phyloP scores from a whole-genome alignment of 2,329 filamentous ascomycete genomes.

The Myriosclerotinia duriaeana region DNA sequence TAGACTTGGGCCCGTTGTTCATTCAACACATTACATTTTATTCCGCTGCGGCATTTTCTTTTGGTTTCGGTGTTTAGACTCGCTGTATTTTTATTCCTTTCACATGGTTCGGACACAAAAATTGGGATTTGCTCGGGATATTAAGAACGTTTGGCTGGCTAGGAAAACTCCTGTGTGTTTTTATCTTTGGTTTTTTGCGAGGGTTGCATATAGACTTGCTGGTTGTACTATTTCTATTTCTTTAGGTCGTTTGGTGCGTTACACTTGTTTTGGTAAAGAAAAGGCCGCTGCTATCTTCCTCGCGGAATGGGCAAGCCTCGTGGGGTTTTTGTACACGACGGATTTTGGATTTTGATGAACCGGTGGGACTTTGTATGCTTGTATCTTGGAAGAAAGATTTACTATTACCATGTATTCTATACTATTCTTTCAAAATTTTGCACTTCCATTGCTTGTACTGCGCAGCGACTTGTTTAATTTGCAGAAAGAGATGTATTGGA shows the following conservation, averaged over 20 bases:
- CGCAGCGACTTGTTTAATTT: constrained; percentile 22
- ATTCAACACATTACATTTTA: constrained; percentile 24
- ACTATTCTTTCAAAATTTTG: constrained; percentile 20
- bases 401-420: constrained; percentile 23
- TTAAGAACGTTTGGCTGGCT: constrained; percentile 22
- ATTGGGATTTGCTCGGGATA: constrained; percentile 25
- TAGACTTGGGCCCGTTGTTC: constrained; percentile 30
- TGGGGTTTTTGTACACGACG: constrained; percentile 23
- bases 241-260: constrained; percentile 19
- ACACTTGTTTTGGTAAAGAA: constrained; percentile 22
- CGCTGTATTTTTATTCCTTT: constrained; percentile 24
- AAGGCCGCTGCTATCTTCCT: constrained; percentile 23
- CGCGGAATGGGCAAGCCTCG: constrained; percentile 24
- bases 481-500: background rate
- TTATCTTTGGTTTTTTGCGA: constrained; percentile 20
- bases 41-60: constrained; percentile 20
- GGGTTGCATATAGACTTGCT: constrained; percentile 26
- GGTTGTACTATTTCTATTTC: constrained; percentile 21
- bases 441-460: constrained; percentile 21
- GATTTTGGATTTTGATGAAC: constrained; percentile 24
- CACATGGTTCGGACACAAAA: constrained; percentile 24
- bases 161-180: constrained; percentile 15
- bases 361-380: constrained; percentile 25
- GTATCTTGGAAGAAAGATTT: constrained; percentile 22
- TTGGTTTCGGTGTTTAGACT: constrained; percentile 25